Base-by-base conservation (phyloP, 1,284 basidiomycete genomes). In the Mrakiaceae sp. region DNA sequence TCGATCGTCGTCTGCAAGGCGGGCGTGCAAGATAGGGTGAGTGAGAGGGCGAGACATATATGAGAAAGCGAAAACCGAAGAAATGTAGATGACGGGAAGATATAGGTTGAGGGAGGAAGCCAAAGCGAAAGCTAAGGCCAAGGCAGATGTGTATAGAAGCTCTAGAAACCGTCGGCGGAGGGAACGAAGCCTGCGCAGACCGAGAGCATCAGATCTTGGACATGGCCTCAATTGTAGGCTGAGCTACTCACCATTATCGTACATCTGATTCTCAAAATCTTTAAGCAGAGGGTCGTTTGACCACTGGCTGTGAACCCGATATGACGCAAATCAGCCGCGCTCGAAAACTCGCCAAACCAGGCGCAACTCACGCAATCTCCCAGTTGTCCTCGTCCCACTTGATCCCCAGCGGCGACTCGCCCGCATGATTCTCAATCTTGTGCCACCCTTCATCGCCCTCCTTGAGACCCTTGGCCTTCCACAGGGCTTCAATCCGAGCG, bases 21-120 rank as follows among this genome's bases (percentile, higher is more conserved):
- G 5, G n/a, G 27, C 12, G 3, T 5, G 16, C 27, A 39, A 3
- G 12, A 4, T 39, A 42, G 43, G 6, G 39, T 16, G 12, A 55
- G 39, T 8, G 51, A n/a, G 14, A 14, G 12, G 14, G 12, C 8
- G 51, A 52, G 51, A n/a, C 5, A 6, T 9, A 46, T 6, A 60
- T 52, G 55, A 55, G 64, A 55, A 67, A 54, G 60, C 64, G 62
- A 47, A 73, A 69, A 68, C 69, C 67, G 43, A 70, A 70, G 68
- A 70, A 65, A 39, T 64, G 70, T 66, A 58, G 46, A 64, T 64
- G 68, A 66, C 52, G 42, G 52, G 27, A 27, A 27, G 2, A 27
- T 27, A 27, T 27, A 27, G 27, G 27, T 27, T 27, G 27, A 27
- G 27, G 27, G 27, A 27, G 27, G 27, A 27, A 27, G 27, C 27